phyloP scores from a whole-genome alignment of 139 green algal genomes.

The Spirogloea muscicola region DNA sequence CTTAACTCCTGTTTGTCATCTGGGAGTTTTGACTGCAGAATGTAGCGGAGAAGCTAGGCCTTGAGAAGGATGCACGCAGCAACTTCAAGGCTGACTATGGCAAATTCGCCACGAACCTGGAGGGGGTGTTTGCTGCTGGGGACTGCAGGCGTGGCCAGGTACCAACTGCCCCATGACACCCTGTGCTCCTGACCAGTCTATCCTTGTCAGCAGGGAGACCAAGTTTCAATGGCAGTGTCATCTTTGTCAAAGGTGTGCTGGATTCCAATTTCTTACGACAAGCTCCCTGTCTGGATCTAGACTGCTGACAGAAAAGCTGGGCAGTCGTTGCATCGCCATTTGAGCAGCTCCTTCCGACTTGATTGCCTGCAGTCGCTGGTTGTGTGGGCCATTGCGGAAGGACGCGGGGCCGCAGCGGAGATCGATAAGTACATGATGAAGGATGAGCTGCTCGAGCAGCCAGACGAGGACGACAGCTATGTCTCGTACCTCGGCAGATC shows the following conservation, averaged over 20 bases:
- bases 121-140: slow-evolving; percentile 90
- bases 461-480: not conserved
- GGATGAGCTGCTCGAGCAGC: slow-evolving; percentile 5
- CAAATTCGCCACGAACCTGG: slow-evolving; percentile 78
- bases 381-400: slow-evolving; percentile 88
- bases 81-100: slow-evolving; percentile 95
- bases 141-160: slow-evolving; percentile 88
- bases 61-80: slow-evolving; percentile 73
- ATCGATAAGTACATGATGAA: slow-evolving; percentile 69
- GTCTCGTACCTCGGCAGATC: too few relatives aligned
- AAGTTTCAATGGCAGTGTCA: too few relatives aligned
- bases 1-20: not conserved
- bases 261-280: too few relatives aligned
- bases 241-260: too few relatives aligned
- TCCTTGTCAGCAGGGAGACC: not conserved
- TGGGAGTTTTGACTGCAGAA: slow-evolving; percentile 37
- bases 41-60: slow-evolving; percentile 58
- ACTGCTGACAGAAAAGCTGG: too few relatives aligned
- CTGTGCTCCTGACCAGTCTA: not conserved
- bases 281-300: too few relatives aligned
- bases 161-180: slow-evolving; percentile 80
- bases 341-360: too few relatives aligned
- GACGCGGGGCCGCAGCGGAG: slow-evolving; percentile 68
- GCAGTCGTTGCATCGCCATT: too few relatives aligned
- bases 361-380: slow-evolving; percentile 56